A percentile compares a stretch with the other conserved stretches of the same genome.
Evolutionary conservation across 257 asterid species (phyloP).

Genomic region (Osmanthus fragrans): DNA sequence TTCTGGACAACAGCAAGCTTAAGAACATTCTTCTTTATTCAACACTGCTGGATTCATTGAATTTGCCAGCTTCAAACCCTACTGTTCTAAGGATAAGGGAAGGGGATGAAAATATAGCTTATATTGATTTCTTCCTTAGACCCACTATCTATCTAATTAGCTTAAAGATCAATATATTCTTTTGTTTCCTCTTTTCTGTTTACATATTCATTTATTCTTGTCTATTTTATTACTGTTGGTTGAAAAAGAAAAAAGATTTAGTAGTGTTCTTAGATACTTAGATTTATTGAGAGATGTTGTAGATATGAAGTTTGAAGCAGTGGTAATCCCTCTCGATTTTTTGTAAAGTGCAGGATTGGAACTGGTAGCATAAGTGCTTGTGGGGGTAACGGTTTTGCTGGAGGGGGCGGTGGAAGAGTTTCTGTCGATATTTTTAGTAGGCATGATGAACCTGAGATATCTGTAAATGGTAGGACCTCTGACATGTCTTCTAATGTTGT

Average conservation of each 20-base stretch:
- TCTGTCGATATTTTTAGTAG: constrained; percentile 91
- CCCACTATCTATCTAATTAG: too few relatives aligned
- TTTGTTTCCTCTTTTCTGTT: background rate
- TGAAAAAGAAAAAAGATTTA: background rate
- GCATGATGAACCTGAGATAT: constrained; percentile 86
- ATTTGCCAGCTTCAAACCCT: background rate
- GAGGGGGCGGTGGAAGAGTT: constrained; percentile 98
- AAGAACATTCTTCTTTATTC: background rate
- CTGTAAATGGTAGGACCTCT: constrained; percentile 65
- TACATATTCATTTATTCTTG: constrained; percentile 8
- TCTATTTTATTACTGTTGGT: constrained; percentile 2
- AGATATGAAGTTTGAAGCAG: constrained; percentile 16
- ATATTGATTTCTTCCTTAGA: background rate
- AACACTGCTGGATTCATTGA: constrained; percentile 3
- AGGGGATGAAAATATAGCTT: background rate
- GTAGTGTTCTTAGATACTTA: background rate
- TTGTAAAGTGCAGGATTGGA: constrained; percentile 81
- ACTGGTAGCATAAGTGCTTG: constrained; percentile 82
- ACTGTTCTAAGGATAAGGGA: background rate
- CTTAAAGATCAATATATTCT: background rate
- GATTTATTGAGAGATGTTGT: constrained; percentile 8
- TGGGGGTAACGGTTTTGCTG: constrained; percentile 95
- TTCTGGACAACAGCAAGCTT: background rate
- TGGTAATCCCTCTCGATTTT: constrained; percentile 23
- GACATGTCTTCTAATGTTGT: background rate